Base-by-base conservation (phyloP, 352 stramenopile genomes). In the Globisporangium nodosum region DNA sequence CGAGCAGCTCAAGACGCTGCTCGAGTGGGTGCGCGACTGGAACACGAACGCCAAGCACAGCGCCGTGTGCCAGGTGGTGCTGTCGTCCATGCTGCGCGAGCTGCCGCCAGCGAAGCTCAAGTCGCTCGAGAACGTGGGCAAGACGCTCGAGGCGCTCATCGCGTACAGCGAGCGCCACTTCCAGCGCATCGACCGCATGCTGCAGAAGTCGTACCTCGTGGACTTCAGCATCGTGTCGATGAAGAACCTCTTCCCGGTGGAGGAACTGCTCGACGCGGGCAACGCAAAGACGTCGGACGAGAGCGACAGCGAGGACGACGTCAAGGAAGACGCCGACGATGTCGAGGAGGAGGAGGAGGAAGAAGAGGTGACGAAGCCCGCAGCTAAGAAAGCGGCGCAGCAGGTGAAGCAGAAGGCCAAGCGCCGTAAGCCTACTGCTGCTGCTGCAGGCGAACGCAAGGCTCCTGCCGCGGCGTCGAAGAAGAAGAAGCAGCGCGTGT, bases 121-220 rank as follows among this genome's bases (percentile, higher is more conserved):
- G 69, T 72, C 88, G 57, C 65, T 97, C 52, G 70, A 90, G 51
- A 70, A 80, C 56, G 63, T 84, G 20, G 63, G 60, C 20, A 80
- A 83, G 73, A 96, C 97, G 13, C 72, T 99, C 27, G 85, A 97
- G 40, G 92, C 89, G 20, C 83, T 99, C 48, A 90, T 97, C 57
- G 92, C 96, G 20, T 99, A 99, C 78, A 98, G 89, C 37, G 95
- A 99, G 60, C 83, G 96, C 56, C 97, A 99, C 78, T 97, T 98
- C 71, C 91, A 99, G 70, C 88, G 97, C 51, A 85, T 99, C 20
- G 95, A 99, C 65, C 76, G 91, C 50, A 90, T 99, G 61, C 81
- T 98, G 45, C 90, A 98, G 71, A 97, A 96, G 66, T 96, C 94
- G 11, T 99, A 98, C 65, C 70, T 99, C 20, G 80, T 99, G 39